Base-by-base conservation (phyloP, 495 filamentous ascomycete genomes). In the Parachaetomium inaequale region DNA sequence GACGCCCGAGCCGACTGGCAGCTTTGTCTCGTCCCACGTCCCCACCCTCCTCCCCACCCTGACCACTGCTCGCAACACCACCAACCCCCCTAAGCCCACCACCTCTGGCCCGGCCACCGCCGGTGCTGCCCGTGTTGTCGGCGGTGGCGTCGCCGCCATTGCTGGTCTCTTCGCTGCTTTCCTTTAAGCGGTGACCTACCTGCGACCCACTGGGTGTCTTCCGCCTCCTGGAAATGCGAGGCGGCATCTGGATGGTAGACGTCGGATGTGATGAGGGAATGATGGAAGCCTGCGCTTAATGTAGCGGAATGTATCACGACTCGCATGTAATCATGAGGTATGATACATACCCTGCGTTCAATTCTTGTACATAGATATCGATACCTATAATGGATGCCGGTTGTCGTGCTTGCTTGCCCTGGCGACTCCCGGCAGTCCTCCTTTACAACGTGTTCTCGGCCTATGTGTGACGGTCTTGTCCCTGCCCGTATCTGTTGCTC, bases 381-480 rank as follows among this genome's bases (percentile, higher is more conserved):
- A 47, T 47, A 58, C 28, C 54, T 58, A 4, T 58, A 58, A 58
- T 58, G 55, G 28, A 26, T 32, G 11, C n/a, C 1, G 40, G 42
- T 36, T 58, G 55, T 58, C 55, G 40, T 45, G 54, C 12, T 26
- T 46, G 42, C n/a, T 21, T 17, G 42, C 26, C 28, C 14, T 55
- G 14, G 5, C 53, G 49, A 32, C 17, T 3, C 14, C 6, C 49
- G 26, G 59, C 79, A 79, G 59, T 74, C 17, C 62, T 74, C 74
- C 11, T 49, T 79, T 29, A n/a, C 19, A 6, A 46, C 2, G 4
- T 2, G 7, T 19, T 46, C n/a, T 46, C n/a, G 19, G 19, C n/a
- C 7, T 10, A 23, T n/a, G 0, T 23, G 5, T 23, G 40, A 43
- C 36, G n/a, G n/a, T n/a, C 36, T 40, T 40, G 14, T 15, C 1